phyloP scores from a whole-genome alignment of 75 land plant species.

The Sequoiadendron giganteum region DNA sequence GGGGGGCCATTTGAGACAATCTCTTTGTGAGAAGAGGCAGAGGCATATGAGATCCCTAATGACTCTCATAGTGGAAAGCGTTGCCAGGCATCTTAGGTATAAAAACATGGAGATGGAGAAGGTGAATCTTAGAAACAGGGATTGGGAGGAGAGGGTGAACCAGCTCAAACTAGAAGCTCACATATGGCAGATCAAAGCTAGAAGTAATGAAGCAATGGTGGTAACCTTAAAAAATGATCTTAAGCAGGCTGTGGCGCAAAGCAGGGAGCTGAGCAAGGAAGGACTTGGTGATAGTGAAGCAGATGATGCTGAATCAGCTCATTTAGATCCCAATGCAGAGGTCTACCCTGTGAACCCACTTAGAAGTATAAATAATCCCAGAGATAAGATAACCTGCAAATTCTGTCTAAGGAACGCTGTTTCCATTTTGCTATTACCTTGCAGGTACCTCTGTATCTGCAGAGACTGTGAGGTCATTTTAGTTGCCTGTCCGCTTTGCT shows the following conservation, averaged over 20 bases:
- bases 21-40: constrained; percentile 47
- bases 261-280: constrained; percentile 29
- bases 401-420: constrained; percentile 37
- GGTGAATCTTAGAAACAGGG: constrained; percentile 43
- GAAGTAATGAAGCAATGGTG: constrained; percentile 48
- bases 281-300: constrained; percentile 29
- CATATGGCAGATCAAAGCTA: constrained; percentile 54
- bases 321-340: constrained; percentile 37
- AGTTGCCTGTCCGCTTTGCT: constrained; percentile 54
- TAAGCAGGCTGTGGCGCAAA: constrained; percentile 46
- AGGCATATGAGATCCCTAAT: constrained; percentile 48
- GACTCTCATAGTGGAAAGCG: constrained; percentile 35
- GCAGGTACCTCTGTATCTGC: constrained; percentile 73
- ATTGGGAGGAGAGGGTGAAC: constrained; percentile 61
- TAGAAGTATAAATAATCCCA: constrained; percentile 1
- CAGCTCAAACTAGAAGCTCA: constrained; percentile 49
- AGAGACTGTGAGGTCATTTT: constrained; percentile 33
- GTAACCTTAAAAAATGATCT: constrained; percentile 55
- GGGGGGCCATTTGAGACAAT: constrained; percentile 55
- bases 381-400: constrained; percentile 25
- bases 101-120: constrained; percentile 57
- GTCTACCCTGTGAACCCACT: background rate
- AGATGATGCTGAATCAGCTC: constrained; percentile 76
- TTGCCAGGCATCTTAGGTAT: constrained; percentile 37
- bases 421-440: constrained; percentile 64